phyloP scores from a whole-genome alignment of 371 early-diverging fungal species.

The Mortierella polycephala region DNA sequence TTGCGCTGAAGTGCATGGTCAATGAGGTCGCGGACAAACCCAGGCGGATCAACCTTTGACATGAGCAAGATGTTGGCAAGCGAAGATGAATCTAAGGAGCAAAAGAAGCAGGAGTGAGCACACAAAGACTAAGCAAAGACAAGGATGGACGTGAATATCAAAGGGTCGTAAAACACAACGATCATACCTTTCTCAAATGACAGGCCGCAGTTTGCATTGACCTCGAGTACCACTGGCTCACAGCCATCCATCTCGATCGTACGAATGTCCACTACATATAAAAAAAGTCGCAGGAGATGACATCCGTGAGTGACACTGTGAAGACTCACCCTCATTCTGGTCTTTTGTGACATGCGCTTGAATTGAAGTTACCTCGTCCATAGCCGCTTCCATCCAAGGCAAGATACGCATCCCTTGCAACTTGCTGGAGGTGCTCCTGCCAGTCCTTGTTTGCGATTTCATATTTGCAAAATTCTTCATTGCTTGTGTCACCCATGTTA shows the following conservation, averaged over 20 bases:
- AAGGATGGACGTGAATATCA: too few relatives aligned
- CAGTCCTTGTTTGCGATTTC: conserved; percentile 49
- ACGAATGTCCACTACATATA: conserved; percentile 57
- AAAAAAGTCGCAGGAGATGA: background rate
- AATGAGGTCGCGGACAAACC: conserved; percentile 54
- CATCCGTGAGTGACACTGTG: too few relatives aligned
- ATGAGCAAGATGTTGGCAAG: conserved; percentile 58
- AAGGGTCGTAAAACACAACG: too few relatives aligned
- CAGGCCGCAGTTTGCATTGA: conserved; percentile 65
- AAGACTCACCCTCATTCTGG: too few relatives aligned
- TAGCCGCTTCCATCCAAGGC: conserved; percentile 57
- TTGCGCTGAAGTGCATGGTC: conserved; percentile 46
- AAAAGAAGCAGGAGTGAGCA: too few relatives aligned
- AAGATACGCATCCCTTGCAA: conserved; percentile 42
- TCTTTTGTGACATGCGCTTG: too few relatives aligned
- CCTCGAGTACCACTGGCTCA: conserved; percentile 59
- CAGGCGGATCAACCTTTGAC: conserved; percentile 23
- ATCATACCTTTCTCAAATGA: conserved; percentile 53
- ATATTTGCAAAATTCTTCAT: conserved; percentile 55
- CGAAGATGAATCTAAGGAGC: conserved; percentile 36
- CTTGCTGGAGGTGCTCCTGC: conserved; percentile 52
- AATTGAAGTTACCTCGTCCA: conserved; percentile 42
- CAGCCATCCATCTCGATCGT: conserved; percentile 46
- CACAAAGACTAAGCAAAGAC: too few relatives aligned
- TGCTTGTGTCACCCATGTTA: conserved; percentile 9